These are phyloP conservation scores for Epichloe amarillans DNA, from an alignment of 2,329 filamentous ascomycete species.

Conservation along the genomic window DNA sequence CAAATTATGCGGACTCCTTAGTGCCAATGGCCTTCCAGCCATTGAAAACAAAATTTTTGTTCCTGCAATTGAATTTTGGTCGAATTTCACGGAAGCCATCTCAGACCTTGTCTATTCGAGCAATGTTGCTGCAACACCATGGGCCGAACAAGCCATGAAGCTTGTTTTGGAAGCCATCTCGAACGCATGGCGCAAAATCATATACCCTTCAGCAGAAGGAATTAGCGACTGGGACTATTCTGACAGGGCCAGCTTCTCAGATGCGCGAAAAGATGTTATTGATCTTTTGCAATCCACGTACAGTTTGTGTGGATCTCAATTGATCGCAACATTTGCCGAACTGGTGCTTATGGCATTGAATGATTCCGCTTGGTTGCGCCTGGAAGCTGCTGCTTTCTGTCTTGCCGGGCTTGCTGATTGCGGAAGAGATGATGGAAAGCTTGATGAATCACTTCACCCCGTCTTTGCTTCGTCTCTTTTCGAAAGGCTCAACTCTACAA, in stretches of 20 bases:
- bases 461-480: conserved; percentile 51
- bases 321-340: conserved; percentile 44
- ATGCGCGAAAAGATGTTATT: conserved; percentile 65
- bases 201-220: conserved; percentile 46
- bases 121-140: conserved; percentile 32
- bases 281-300: conserved; percentile 67
- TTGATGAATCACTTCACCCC: conserved; percentile 43
- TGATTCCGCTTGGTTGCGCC: conserved; percentile 39
- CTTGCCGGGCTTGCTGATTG: conserved; percentile 56
- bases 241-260: conserved; percentile 52
- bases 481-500: conserved; percentile 35
- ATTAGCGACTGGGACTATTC: conserved; percentile 56
- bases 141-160: conserved; percentile 44
- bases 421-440: conserved; percentile 40
- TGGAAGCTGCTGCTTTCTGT: conserved; percentile 50
- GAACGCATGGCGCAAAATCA: conserved; percentile 55
- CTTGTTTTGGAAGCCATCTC: conserved; percentile 52
- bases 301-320: conserved; percentile 40
- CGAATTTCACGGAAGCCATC: conserved; percentile 57
- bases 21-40: conserved; percentile 51
- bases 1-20: conserved; percentile 51
- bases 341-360: conserved; percentile 37
- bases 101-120: conserved; percentile 42
- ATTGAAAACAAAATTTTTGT: conserved; percentile 65
- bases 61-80: conserved; percentile 69